phyloP scores from a whole-genome alignment of 345 rosid species.

The Melastoma malabathricum region DNA sequence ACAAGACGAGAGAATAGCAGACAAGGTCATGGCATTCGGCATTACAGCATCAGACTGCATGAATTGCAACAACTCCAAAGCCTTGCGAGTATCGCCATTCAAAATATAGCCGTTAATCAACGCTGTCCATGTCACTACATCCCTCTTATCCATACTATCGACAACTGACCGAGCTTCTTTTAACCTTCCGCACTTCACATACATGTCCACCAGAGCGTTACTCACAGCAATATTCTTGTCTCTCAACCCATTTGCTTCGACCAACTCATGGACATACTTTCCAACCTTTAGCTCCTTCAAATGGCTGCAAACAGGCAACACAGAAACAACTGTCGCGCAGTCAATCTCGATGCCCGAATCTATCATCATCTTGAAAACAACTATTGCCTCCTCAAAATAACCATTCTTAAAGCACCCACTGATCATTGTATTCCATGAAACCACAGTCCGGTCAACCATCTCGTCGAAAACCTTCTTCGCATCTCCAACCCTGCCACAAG shows the following conservation, averaged over 20 bases:
- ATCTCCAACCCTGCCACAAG: conserved; percentile 23
- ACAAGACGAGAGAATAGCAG: conserved; percentile 61
- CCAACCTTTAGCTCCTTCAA: conserved; percentile 29
- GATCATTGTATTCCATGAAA: conserved; percentile 50
- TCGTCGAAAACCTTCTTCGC: conserved; percentile 32
- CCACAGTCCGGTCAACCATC: conserved; percentile 30
- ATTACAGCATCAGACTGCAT: conserved; percentile 26
- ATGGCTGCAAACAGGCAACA: conserved; percentile 41
- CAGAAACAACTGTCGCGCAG: conserved; percentile 28
- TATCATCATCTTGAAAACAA: conserved; percentile 23
- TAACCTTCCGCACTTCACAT: conserved; percentile 41
- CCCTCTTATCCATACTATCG: conserved; percentile 28
- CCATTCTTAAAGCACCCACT: conserved; percentile 42
- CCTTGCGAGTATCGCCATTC: conserved; percentile 33
- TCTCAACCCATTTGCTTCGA: conserved; percentile 24
- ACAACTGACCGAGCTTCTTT: conserved; percentile 34
- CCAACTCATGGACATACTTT: conserved; percentile 33
- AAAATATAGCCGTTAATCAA: conserved; percentile 41
- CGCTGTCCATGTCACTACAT: conserved; percentile 51
- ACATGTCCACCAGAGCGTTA: conserved; percentile 52
- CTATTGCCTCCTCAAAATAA: conserved; percentile 22
- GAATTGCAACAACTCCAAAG: conserved; percentile 21
- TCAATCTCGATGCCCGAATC: conserved; percentile 22
- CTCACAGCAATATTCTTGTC: conserved; percentile 24
- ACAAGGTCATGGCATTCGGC: conserved; percentile 47